Evolutionary conservation across 139 green algal genomes (phyloP).

Genomic region (Chlorella ohadii): DNA sequence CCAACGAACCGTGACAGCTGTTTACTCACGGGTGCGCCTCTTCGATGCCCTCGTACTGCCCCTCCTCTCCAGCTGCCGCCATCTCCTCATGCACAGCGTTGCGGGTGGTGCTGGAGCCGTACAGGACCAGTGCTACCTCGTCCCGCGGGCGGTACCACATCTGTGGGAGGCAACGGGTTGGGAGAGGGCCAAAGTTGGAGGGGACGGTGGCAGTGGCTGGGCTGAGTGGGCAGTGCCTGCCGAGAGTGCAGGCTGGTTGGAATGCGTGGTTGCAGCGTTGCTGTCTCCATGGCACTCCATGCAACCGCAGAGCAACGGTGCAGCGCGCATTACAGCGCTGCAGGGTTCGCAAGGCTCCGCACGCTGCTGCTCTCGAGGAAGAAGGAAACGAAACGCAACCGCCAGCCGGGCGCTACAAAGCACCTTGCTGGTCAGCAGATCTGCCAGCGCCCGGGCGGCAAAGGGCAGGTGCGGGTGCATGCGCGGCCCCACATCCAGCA

Average conservation of each 20-base stretch:
- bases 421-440: slow-evolving; percentile 37
- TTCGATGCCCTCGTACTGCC: neutral
- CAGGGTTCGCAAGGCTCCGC: too few relatives aligned
- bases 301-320: too few relatives aligned
- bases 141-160: slow-evolving; percentile 42
- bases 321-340: too few relatives aligned
- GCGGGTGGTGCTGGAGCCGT: slow-evolving; percentile 33
- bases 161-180: slow-evolving; percentile 8
- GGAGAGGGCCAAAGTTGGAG: neutral
- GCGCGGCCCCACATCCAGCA: slow-evolving; percentile 46
- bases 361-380: too few relatives aligned
- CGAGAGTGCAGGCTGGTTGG: too few relatives aligned
- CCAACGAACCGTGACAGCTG: too few relatives aligned
- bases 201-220: too few relatives aligned
- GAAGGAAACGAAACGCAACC: neutral
- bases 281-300: too few relatives aligned
- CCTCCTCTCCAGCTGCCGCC: neutral
- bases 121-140: slow-evolving; percentile 40
- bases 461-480: slow-evolving; percentile 42
- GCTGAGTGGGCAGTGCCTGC: too few relatives aligned
- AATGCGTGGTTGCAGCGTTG: too few relatives aligned
- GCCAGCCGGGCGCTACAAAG: neutral
- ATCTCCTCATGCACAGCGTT: neutral
- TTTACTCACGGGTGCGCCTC: slow-evolving; percentile 4
- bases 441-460: slow-evolving; percentile 20